Base-by-base conservation (phyloP, 1,139 yeast species). In the Pichia sp. region DNA sequence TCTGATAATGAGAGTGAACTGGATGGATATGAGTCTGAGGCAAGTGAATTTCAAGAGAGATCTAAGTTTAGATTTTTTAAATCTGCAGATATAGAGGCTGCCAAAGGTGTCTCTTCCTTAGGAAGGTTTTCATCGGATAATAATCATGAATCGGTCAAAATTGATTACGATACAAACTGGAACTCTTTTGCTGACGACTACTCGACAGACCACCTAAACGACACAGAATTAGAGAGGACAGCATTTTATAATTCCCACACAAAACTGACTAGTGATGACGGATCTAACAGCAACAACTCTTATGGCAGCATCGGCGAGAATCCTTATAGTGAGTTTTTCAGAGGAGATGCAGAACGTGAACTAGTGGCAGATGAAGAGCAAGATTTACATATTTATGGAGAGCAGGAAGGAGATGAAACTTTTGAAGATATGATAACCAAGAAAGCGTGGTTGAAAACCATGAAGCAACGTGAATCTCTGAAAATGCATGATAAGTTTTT, bases 101-200 rank as follows among this genome's bases (percentile, higher is more conserved):
- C 98, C 0, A 95, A 87, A 53, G 97, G 97, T 49, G 74, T 95
- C 1, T 87, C 95, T 1, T 88, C 95, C 1, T 72, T 87, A 62
- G 90, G 87, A 54, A 77, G 77, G 56, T 45, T 53, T 8, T 45
- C 45, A 3, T 71, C 78, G 29, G 56, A 57, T 43, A 80, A 76
- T 51, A 71, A 71, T n/a, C 65, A 68, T 6, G 72, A 67, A 57
- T 79, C 81, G 61, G 57, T 63, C 5, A 77, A 77, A 3, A 78
- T 81, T 13, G 85, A 82, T 63, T 83, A 82, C 64, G 85, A 86
- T 65, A 84, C 89, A 26, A 77, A 82, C 61, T 86, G 95, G 93
- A 88, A 82, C 54, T 77, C 80, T 32, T 80, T 74, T 60, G 84
- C 75, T 48, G 75, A 75, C 46, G 71, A 68, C 46, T 67, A 67